These are phyloP conservation scores for Neopestalotiopsis rosae DNA, from an alignment of 2,329 filamentous ascomycete genomes.

Conservation along the genomic window DNA sequence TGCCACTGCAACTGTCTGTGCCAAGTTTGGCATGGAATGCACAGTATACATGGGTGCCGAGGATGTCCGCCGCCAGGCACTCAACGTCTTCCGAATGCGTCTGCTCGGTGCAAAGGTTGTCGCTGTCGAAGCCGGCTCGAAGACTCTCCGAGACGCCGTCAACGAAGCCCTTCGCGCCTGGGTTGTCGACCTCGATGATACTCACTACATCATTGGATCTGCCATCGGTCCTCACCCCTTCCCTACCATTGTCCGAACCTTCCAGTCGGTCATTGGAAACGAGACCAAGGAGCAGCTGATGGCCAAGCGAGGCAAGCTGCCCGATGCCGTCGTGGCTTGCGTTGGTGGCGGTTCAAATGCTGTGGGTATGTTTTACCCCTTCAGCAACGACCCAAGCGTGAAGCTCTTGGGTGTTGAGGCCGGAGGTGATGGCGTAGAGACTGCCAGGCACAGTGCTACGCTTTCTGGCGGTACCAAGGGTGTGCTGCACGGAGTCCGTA, in stretches of 20 bases:
- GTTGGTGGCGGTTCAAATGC: conserved; percentile 96
- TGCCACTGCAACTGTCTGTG: conserved; percentile 94
- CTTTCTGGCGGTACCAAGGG: conserved; percentile 86
- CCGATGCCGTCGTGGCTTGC: conserved; percentile 94
- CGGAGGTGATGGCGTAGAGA: conserved; percentile 90
- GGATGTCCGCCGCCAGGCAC: conserved; percentile 91
- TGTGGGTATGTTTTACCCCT: conserved; percentile 97
- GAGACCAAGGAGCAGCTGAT: conserved; percentile 95
- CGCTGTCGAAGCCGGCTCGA: conserved; percentile 88
- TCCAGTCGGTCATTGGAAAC: conserved; percentile 94
- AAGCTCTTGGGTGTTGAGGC: conserved; percentile 94
- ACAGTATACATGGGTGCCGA: conserved; percentile 99
- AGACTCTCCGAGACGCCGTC: conserved; percentile 84
- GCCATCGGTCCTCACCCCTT: conserved; percentile 98
- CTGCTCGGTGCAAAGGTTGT: conserved; percentile 92
- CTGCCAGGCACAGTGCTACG: conserved; percentile 83
- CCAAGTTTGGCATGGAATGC: conserved; percentile 98
- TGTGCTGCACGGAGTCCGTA: conserved; percentile 93
- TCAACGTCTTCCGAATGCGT: conserved; percentile 99
- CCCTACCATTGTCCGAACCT: conserved; percentile 95
- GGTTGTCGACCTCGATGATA: conserved; percentile 91
- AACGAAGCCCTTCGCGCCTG: conserved; percentile 95
- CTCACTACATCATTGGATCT: conserved; percentile 97
- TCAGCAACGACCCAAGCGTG: conserved; percentile 82
- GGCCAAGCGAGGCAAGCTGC: conserved; percentile 83